Evolutionary conservation across 164 flowering plant genomes (phyloP).

Genomic region (Cinnamomum micranthum): DNA sequence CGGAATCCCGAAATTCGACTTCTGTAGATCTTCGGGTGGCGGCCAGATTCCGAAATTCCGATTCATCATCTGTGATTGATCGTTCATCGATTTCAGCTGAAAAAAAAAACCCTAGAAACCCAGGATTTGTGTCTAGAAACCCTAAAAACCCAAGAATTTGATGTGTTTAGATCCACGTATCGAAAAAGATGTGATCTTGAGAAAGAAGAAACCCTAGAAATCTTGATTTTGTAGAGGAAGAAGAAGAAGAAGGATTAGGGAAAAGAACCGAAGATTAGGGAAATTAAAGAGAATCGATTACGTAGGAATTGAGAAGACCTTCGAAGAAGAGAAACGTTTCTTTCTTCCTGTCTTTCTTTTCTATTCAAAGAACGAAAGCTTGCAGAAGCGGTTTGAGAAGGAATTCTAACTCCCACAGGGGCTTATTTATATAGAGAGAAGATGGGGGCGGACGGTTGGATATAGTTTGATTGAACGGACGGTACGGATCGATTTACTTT

Average conservation of each 20-base stretch:
- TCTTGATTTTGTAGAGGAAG: not conserved
- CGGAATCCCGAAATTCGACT: slow-evolving; percentile 1
- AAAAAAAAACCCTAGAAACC: not conserved
- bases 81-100: slow-evolving; percentile 5
- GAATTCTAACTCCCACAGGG: too few species aligned
- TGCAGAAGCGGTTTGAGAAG: too few species aligned
- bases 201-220: not conserved
- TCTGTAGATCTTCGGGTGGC: slow-evolving; percentile 15
- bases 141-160: not conserved
- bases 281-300: too few species aligned
- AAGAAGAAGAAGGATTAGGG: not conserved
- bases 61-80: slow-evolving; percentile 25
- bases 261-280: too few species aligned
- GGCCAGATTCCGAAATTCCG: slow-evolving; percentile 30
- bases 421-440: too few species aligned
- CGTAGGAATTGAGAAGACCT: too few species aligned
- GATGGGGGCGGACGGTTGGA: too few species aligned
- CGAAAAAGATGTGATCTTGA: not conserved
- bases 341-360: too few species aligned
- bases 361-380: too few species aligned
- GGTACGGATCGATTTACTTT: too few species aligned
- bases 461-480: too few species aligned
- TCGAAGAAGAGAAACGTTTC: too few species aligned
- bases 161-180: not conserved
- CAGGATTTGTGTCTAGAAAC: not conserved